Percentiles rank a stretch among this genome's conserved stretches.
Conservation (phyloP, 768 basidiomycete species). For the Agaricus subrufescens region DNA sequence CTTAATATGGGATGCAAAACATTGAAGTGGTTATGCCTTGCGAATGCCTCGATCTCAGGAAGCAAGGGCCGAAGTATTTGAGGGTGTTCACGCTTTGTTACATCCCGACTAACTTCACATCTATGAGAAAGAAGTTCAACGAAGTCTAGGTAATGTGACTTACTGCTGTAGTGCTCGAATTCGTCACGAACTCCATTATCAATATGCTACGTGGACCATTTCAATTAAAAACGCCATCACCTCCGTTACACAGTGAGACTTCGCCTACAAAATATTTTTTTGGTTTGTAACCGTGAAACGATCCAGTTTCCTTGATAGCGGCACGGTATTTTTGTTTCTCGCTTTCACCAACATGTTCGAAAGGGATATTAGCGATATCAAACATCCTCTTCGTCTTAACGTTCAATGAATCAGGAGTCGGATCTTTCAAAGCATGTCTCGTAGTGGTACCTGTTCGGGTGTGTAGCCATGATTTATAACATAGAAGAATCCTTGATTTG, state of each 20-base stretch:
- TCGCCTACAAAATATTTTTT: conserved; percentile 45
- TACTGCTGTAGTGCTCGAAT: conserved; percentile 61
- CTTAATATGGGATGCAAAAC: conserved; percentile 46
- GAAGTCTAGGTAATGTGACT: conserved; percentile 9
- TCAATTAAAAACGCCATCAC: neutral
- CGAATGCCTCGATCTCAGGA: conserved; percentile 47
- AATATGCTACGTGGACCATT: conserved; percentile 38
- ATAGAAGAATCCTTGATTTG: conserved; percentile 42
- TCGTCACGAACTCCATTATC: conserved; percentile 61
- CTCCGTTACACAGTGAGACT: too few species aligned
- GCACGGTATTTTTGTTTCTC: conserved; percentile 40
- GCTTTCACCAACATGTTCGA: conserved; percentile 31
- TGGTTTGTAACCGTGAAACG: conserved; percentile 53
- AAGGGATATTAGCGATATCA: conserved; percentile 44
- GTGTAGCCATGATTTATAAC: conserved; percentile 44
- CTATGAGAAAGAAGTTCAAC: neutral
- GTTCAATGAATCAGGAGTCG: neutral
- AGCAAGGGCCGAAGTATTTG: conserved; percentile 43
- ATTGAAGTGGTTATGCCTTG: conserved; percentile 45
- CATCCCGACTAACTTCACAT: conserved; percentile 42
- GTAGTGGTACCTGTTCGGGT: conserved; percentile 26
- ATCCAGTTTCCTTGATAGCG: conserved; percentile 35
- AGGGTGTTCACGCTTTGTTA: conserved; percentile 45
- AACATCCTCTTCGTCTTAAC: conserved; percentile 42
- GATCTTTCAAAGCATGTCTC: neutral